These are phyloP conservation scores for Diphasiastrum complanatum DNA, from an alignment of 83 land plant species.

Conservation along the genomic window DNA sequence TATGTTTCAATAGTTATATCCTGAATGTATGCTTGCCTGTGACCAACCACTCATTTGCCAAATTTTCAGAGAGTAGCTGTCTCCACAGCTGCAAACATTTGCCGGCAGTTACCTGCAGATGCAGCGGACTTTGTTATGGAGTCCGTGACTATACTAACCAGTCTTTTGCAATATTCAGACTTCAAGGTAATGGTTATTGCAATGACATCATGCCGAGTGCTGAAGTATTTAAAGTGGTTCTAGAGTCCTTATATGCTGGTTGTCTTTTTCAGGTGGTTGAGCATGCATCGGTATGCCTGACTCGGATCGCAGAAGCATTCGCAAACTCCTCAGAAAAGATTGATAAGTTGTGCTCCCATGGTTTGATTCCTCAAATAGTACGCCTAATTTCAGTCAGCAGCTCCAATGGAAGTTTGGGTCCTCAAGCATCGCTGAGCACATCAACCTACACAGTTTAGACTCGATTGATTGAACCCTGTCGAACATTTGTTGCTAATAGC, in stretches of 20 bases:
- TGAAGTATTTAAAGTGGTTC: too few species aligned
- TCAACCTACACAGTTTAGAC: conserved; percentile 81
- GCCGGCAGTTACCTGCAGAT: conserved; percentile 92
- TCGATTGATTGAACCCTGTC: too few species aligned
- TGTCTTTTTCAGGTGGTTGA: conserved; percentile 66
- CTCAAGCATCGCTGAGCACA: conserved; percentile 74
- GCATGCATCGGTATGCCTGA: conserved; percentile 92
- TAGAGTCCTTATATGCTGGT: neutral
- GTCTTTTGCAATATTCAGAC: conserved; percentile 86
- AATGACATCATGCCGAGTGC: neutral
- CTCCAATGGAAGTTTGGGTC: conserved; percentile 53
- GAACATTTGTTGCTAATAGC: neutral
- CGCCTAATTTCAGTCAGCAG: conserved; percentile 64
- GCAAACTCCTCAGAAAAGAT: conserved; percentile 79
- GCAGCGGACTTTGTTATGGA: conserved; percentile 86
- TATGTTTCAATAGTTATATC: too few species aligned
- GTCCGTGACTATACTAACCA: conserved; percentile 85
- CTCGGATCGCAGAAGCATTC: conserved; percentile 93
- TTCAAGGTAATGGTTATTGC: conserved; percentile 41
- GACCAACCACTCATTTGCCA: neutral
- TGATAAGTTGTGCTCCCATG: conserved; percentile 86
- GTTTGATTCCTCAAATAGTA: conserved; percentile 81
- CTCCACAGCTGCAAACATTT: conserved; percentile 96
- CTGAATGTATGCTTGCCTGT: neutral
- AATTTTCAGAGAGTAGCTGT: conserved; percentile 79